These are phyloP conservation scores for Carex scoparia DNA, from an alignment of 176 grass and related monocot species.

Conservation along the genomic window DNA sequence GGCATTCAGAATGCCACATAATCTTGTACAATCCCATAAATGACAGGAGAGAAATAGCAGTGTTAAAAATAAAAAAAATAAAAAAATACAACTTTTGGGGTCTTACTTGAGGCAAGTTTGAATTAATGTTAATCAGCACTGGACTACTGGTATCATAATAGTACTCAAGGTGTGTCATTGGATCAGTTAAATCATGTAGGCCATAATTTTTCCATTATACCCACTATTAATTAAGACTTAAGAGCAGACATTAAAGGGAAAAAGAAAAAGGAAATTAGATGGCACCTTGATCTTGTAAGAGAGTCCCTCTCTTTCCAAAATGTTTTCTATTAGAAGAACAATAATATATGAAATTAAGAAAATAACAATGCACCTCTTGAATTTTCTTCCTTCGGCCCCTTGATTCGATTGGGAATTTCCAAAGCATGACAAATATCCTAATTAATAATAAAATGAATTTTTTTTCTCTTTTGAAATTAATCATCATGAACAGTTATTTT, in stretches of 20 bases:
- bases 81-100: background rate
- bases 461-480: background rate
- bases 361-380: conserved; percentile 50
- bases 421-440: conserved; percentile 80
- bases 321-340: background rate
- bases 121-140: background rate
- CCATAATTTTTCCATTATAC: background rate
- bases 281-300: background rate
- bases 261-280: background rate
- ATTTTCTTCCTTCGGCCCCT: conserved; percentile 83
- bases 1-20: background rate
- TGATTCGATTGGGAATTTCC: conserved; percentile 80
- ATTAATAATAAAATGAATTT: conserved; percentile 10
- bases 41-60: background rate
- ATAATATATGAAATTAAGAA: background rate
- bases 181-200: background rate
- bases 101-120: background rate
- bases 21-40: background rate
- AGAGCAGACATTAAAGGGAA: background rate
- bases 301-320: background rate
- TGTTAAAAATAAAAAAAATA: background rate
- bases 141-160: background rate
- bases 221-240: background rate
- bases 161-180: background rate
- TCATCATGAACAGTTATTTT: background rate